A percentile compares a stretch with the other conserved stretches of the same genome.
Conservation (phyloP, 2,329 filamentous ascomycete species). For the Exophiala sp. region DNA sequence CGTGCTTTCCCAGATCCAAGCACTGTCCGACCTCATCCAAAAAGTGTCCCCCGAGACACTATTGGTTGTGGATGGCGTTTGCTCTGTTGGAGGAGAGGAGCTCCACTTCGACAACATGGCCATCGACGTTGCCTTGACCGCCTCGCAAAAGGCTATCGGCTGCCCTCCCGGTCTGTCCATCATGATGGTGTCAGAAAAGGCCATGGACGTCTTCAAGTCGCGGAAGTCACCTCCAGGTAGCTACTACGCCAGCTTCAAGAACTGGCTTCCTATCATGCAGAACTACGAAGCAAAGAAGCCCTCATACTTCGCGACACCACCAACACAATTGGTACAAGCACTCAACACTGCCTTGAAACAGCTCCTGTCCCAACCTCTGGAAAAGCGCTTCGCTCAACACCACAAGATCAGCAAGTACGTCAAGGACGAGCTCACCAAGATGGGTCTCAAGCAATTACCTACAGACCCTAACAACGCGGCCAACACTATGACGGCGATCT, state of each 20-base stretch:
- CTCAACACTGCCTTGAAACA: slow-evolving; percentile 85
- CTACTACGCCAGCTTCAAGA: slow-evolving; percentile 96
- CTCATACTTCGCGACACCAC: slow-evolving; percentile 95
- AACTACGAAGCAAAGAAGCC: slow-evolving; percentile 98
- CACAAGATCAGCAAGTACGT: slow-evolving; percentile 74
- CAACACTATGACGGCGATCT: slow-evolving; percentile 97
- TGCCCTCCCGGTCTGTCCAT: slow-evolving; percentile 93
- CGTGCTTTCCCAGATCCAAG: slow-evolving; percentile 85
- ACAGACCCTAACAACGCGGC: slow-evolving; percentile 84
- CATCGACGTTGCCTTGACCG: slow-evolving; percentile 87
- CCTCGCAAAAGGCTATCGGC: slow-evolving; percentile 94
- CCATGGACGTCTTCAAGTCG: slow-evolving; percentile 74
- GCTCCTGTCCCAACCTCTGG: slow-evolving; percentile 75
- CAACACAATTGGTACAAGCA: slow-evolving; percentile 88
- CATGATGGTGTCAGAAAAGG: slow-evolving; percentile 85
- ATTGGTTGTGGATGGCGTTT: slow-evolving; percentile 91
- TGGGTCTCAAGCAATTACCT: slow-evolving; percentile 86
- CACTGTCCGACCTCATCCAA: slow-evolving; percentile 76
- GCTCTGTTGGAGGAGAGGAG: slow-evolving; percentile 93
- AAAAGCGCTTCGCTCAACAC: slow-evolving; percentile 80
- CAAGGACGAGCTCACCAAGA: slow-evolving; percentile 74
- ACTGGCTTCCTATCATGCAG: slow-evolving; percentile 98
- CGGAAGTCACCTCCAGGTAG: slow-evolving; percentile 78
- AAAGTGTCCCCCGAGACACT: slow-evolving; percentile 86
- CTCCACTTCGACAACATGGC: slow-evolving; percentile 95